These are phyloP conservation scores for Bullera alba DNA, from an alignment of 768 basidiomycete species.

Conservation along the genomic window DNA sequence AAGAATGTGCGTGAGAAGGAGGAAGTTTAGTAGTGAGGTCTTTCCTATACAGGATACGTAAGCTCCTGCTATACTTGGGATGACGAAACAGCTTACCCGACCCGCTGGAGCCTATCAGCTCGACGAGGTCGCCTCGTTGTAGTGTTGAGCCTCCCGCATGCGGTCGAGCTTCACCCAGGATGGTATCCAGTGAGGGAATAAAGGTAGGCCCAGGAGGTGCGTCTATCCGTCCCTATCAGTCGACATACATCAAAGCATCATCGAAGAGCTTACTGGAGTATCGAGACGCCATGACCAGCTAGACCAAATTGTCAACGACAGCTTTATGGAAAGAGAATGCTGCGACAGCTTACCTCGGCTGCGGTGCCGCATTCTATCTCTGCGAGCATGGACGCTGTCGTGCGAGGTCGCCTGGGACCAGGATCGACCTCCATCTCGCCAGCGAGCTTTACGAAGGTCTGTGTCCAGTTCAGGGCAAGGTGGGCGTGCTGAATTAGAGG, in stretches of 20 bases:
- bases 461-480: too few species aligned
- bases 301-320: conserved; percentile 1
- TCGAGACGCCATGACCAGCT: conserved; percentile 14
- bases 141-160: conserved; percentile 26
- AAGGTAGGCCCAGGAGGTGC: conserved; percentile 34
- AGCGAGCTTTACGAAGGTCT: too few species aligned
- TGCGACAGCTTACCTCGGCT: conserved; percentile 18
- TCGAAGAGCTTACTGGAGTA: conserved; percentile 20
- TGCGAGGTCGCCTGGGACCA: neutral
- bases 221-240: neutral
- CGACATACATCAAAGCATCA: neutral
- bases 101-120: conserved; percentile 28
- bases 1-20: conserved; percentile 30
- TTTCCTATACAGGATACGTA: conserved; percentile 16
- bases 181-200: conserved; percentile 21
- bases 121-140: conserved; percentile 34
- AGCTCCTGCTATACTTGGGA: too few species aligned
- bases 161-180: conserved; percentile 15
- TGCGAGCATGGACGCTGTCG: conserved; percentile 14
- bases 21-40: conserved; percentile 26
- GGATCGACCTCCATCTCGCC: too few species aligned
- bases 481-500: too few species aligned
- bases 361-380: conserved; percentile 25
- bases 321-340: neutral
- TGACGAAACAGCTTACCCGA: conserved; percentile 20